phyloP scores from a whole-genome alignment of 495 filamentous ascomycete genomes.

The Immersiella caudata region DNA sequence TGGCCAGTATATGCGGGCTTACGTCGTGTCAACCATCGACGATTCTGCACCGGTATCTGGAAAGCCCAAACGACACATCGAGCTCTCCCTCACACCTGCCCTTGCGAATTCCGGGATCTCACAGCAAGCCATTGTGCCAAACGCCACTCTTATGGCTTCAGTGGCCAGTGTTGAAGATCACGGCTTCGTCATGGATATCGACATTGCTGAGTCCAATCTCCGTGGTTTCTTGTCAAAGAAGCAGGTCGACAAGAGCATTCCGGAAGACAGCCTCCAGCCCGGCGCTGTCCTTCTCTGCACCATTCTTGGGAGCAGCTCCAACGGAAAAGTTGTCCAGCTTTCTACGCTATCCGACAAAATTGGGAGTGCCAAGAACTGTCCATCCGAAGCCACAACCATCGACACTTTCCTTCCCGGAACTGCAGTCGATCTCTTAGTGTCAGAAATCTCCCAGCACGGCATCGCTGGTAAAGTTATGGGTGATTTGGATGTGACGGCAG shows the following conservation, averaged over 20 bases:
- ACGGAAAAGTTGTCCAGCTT: slow-evolving; percentile 83
- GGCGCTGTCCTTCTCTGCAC: slow-evolving; percentile 84
- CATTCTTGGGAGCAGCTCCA: slow-evolving; percentile 71
- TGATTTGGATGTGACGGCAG: slow-evolving; percentile 82
- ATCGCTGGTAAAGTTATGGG: slow-evolving; percentile 87
- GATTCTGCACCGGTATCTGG: slow-evolving; percentile 44
- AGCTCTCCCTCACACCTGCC: slow-evolving; percentile 77
- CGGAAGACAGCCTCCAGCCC: slow-evolving; percentile 62
- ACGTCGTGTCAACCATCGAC: slow-evolving; percentile 75
- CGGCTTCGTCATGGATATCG: slow-evolving; percentile 90
- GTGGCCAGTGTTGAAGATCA: slow-evolving; percentile 92
- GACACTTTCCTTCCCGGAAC: slow-evolving; percentile 88
- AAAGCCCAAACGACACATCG: slow-evolving; percentile 78
- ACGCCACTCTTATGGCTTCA: slow-evolving; percentile 81
- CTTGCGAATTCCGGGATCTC: slow-evolving; percentile 74
- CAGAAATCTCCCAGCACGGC: slow-evolving; percentile 64
- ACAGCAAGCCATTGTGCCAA: slow-evolving; percentile 67
- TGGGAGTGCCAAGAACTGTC: slow-evolving; percentile 66
- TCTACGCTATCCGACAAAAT: slow-evolving; percentile 73
- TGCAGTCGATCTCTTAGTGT: slow-evolving; percentile 81
- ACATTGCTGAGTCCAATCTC: slow-evolving; percentile 64
- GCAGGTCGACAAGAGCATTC: slow-evolving; percentile 67
- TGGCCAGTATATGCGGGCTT: slow-evolving; percentile 88
- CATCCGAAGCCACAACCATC: slow-evolving; percentile 79
- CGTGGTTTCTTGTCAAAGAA: slow-evolving; percentile 89